Evolutionary conservation across 257 asterid species (phyloP).

Genomic region (Solanum neorickii): DNA sequence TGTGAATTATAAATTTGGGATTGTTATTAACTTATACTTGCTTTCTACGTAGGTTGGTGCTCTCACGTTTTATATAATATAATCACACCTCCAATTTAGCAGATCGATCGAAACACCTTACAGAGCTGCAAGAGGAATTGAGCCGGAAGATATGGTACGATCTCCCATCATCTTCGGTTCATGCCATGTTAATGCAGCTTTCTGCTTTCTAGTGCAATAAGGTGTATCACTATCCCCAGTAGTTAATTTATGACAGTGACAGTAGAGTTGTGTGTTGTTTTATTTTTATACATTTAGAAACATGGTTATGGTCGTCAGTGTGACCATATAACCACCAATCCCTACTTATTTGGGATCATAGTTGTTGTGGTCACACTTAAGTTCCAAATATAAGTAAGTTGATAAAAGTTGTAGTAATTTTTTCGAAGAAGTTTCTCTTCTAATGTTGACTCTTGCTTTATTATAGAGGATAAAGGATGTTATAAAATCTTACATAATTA

Average conservation of each 20-base stretch:
- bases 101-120: neutral
- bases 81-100: neutral
- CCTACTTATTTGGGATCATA: neutral
- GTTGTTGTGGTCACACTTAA: neutral
- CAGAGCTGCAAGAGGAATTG: neutral
- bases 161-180: neutral
- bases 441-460: neutral
- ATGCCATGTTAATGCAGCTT: neutral
- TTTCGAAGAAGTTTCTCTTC: neutral
- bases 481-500: neutral
- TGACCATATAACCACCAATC: neutral
- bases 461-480: neutral
- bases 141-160: neutral
- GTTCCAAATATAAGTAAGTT: neutral
- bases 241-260: neutral
- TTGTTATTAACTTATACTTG: neutral
- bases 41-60: neutral
- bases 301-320: neutral
- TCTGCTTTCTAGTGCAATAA: neutral
- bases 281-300: neutral
- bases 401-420: neutral
- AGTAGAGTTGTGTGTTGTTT: neutral
- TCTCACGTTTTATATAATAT: neutral
- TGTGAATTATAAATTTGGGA: neutral
- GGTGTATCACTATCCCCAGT: neutral